Evolutionary conservation across 2,329 filamentous ascomycete species (phyloP), one percentile per base, ranked within the genome.

Genomic region (Monascus ruber): DNA sequence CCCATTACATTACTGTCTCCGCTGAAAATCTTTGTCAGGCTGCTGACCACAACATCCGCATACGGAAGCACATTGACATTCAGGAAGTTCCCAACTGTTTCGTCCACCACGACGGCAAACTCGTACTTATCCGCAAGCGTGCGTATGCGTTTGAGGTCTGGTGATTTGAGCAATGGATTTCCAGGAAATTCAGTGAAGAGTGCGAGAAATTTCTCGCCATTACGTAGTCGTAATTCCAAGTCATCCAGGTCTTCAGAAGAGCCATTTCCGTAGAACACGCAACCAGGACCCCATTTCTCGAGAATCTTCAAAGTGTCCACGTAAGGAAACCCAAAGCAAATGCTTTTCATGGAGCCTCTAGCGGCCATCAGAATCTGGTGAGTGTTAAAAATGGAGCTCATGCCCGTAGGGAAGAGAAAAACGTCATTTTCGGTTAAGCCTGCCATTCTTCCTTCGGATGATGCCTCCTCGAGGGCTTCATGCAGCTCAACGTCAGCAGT

Each of bases 1-100:
- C 88, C 91, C 89, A 96, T 96, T 49, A 98, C 91, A 60, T 98
- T 96, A 60, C 85, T 91, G 63, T 95, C 91, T 37, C 91, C 91
- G 40, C 86, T 94, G 66, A 98, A 98, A 39, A 96, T 83, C 62
- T 98, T 98, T 36, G 91, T 96, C 42, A 98, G 70, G 58, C 85
- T 94, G 69, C 85, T 94, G 41, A 94, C 89, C 4, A 96, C 85
- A 10, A 96, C 73, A 62, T 98, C 91, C 43, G 86, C 85, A 55
- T 81, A 83, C 2, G 83, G 85, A 4, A 98, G 73, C 4, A 98
- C 85, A 57, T 96, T 86, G 52, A 95, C 81, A 58, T 98, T 98
- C 56, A 93, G 79, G 58, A 95, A 94, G 41, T 91, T 98, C 50
- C 89, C 89, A 43, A 98, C 85, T 0, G 91, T 96, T 63, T 98